Evolutionary conservation across 768 basidiomycete species (phyloP), one percentile per base, ranked within the genome.

Genomic region (Cystofilobasidium capitatum): DNA sequence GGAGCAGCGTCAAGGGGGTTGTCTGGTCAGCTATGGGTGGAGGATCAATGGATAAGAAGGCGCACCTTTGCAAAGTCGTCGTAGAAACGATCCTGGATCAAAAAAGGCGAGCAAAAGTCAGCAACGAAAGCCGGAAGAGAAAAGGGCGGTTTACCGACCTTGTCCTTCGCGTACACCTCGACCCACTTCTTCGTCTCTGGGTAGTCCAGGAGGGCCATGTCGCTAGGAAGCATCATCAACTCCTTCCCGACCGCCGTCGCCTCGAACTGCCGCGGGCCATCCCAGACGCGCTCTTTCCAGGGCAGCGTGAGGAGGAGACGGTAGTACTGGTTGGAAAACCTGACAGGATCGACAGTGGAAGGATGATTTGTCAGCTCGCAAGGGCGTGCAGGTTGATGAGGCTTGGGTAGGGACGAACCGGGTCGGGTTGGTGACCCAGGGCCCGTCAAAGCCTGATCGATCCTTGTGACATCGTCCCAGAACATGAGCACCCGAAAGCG

Each of bases 181-280:
- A 78, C 77, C 74, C 74, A 76, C 51, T 66, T 61, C 54, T 73
- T 72, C 71, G 77, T 75, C 54, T 73, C 64, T 13, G 67, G 58
- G 55, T 78, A 76, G 58, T 77, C 72, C 31, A 76, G 73, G 37
- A 78, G 67, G 3, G 76, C 76, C 74, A 76, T 76, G 66, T 78
- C 77, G 13, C 75, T 75, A 9, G 76, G 76, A 12, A 78, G 71
- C 77, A 78, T 78, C 77, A 78, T 78, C 20, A 78, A 70, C 36
- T 76, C 73, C 35, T 74, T 73, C 3, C 76, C 76, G 1, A 75
- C 74, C 1, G 76, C 74, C 20, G 72, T 75, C 12, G 76, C 72
- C 61, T 76, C 77, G 55, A 73, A 78, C 70, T 62, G 49, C 6
- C 26, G 74, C 2, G 77, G 77, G 2, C 77, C 77, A 40, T 76